A percentile compares a stretch with the other conserved stretches of the same genome.
Conservation (phyloP, 805 yeast species). For the Starmerella vaccinii region DNA sequence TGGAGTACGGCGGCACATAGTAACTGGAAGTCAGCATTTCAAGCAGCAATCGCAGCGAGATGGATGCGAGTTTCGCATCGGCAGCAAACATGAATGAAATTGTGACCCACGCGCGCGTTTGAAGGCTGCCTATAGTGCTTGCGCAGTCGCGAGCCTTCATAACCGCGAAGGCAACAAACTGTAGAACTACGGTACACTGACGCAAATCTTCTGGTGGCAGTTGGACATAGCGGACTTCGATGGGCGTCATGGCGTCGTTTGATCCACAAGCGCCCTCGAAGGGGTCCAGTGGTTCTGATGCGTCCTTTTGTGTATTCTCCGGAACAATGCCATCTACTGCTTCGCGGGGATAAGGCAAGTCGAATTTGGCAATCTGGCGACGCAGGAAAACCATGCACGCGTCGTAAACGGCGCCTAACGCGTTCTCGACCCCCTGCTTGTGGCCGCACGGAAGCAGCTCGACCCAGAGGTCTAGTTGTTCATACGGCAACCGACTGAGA, state of each 20-base stretch:
- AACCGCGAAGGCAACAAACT: neutral
- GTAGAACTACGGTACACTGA: neutral
- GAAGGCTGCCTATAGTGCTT: neutral
- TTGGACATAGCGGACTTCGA: neutral
- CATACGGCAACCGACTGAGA: neutral
- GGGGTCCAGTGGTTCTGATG: no score
- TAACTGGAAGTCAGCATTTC: neutral
- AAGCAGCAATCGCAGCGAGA: neutral
- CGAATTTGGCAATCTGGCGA: neutral
- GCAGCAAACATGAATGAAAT: conserved; percentile 1
- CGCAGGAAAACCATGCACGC: neutral
- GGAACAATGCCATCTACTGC: neutral
- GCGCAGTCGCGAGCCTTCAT: neutral
- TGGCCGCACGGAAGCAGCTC: neutral
- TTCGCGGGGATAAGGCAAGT: neutral
- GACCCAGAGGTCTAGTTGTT: neutral
- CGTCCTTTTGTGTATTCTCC: neutral
- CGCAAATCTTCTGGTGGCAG: neutral
- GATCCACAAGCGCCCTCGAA: no score
- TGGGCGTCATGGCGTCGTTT: neutral
- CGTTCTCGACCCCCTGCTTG: neutral
- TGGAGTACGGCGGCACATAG: conserved; percentile 2
- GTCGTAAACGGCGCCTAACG: neutral
- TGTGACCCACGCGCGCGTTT: neutral
- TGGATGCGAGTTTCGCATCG: neutral